Evolutionary conservation across 2,329 filamentous ascomycete species (phyloP).

Genomic region (Neocatenulostroma microsporum): DNA sequence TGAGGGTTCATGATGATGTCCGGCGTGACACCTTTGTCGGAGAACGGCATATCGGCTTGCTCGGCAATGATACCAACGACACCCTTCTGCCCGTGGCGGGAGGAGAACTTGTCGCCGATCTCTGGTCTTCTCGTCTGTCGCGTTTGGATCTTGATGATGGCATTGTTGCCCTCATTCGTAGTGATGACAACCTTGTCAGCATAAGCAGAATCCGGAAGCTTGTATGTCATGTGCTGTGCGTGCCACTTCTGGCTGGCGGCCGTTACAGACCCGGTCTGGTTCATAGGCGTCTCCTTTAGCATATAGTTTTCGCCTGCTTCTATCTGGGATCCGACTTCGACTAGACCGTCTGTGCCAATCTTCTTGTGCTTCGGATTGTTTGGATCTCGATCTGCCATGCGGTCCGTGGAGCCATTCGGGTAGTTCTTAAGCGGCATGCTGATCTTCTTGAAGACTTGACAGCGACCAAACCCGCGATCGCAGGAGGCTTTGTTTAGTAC

Average conservation of each 20-base stretch:
- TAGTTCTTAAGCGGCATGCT: slow-evolving; percentile 81
- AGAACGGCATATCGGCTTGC: slow-evolving; percentile 95
- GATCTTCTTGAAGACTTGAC: slow-evolving; percentile 97
- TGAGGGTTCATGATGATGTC: slow-evolving; percentile 99
- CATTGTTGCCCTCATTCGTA: slow-evolving; percentile 75
- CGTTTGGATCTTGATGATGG: slow-evolving; percentile 87
- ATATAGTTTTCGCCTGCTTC: slow-evolving; percentile 76
- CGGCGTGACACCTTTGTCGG: slow-evolving; percentile 79
- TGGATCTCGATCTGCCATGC: slow-evolving; percentile 51
- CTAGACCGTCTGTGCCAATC: slow-evolving; percentile 79
- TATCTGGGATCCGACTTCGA: slow-evolving; percentile 74
- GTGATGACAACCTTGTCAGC: slow-evolving; percentile 96
- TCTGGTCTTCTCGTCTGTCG: slow-evolving; percentile 93
- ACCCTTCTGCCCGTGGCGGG: slow-evolving; percentile 95
- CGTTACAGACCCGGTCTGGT: slow-evolving; percentile 52
- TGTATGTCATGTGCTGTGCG: slow-evolving; percentile 54
- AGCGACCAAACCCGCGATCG: slow-evolving; percentile 90
- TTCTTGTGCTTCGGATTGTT: slow-evolving; percentile 52
- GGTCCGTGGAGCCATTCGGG: slow-evolving; percentile 63
- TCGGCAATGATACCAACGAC: slow-evolving; percentile 95
- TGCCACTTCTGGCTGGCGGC: slow-evolving; percentile 23
- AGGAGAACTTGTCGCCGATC: slow-evolving; percentile 97
- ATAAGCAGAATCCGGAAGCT: slow-evolving; percentile 55
- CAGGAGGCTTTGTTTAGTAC: slow-evolving; percentile 94
- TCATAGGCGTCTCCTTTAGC: slow-evolving; percentile 78